Conservation (phyloP, 257 asterid genomes). For the Nicotiana obtusifolia region DNA sequence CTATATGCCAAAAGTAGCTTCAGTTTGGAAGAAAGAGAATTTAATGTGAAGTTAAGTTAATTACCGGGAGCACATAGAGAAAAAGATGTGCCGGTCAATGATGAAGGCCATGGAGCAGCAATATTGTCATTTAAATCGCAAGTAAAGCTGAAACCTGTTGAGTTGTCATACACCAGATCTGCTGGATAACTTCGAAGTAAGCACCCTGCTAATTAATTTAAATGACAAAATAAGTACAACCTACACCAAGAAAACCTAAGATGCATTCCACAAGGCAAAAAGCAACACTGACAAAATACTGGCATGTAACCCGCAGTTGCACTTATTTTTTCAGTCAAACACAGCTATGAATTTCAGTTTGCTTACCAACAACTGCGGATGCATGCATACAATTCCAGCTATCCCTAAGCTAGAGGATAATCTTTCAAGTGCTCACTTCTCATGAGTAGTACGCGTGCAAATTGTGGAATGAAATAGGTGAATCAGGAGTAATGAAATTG, state of each 20-base stretch:
- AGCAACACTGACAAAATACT: background rate
- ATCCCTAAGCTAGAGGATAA: background rate
- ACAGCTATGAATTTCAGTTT: background rate
- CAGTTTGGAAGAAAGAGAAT: background rate
- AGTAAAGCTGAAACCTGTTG: constrained; percentile 79
- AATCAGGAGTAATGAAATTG: background rate
- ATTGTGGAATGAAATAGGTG: background rate
- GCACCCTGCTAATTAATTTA: constrained; percentile 50
- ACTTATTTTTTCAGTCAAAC: background rate
- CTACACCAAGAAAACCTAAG: background rate
- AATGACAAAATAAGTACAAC: background rate
- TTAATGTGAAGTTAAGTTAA: background rate
- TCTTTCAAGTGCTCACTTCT: background rate
- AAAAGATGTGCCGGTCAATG: constrained; percentile 60
- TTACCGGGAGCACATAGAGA: constrained; percentile 99
- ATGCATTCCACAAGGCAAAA: background rate
- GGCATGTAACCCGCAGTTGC: background rate
- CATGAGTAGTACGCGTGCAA: background rate
- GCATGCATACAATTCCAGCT: background rate
- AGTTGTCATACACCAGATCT: constrained; percentile 77
- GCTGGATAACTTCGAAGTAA: constrained; percentile 80
- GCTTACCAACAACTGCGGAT: background rate
- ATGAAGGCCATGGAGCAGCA: constrained; percentile 99
- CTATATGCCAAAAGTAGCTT: background rate
- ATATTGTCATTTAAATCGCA: constrained; percentile 88